Evolutionary conservation across 441 rosid genomes (phyloP).

Genomic region (Erodium moschatum): DNA sequence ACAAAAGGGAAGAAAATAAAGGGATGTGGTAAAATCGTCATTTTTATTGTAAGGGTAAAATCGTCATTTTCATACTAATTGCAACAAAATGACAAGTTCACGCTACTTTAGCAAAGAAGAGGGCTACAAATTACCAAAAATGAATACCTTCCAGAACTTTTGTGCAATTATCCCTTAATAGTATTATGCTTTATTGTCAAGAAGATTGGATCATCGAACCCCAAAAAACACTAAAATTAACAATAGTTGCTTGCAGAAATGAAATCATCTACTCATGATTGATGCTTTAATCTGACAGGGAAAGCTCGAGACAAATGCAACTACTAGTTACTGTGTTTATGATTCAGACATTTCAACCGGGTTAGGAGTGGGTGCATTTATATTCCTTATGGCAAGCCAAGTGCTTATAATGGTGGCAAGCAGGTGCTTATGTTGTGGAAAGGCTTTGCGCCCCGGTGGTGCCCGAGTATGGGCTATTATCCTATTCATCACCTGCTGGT

Average conservation of each 20-base stretch:
- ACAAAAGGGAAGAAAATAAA: no score
- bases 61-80: no score
- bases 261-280: not conserved
- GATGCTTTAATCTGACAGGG: not conserved
- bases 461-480: not conserved
- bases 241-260: not conserved
- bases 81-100: no score
- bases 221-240: no score
- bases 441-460: not conserved
- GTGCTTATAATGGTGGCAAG: not conserved
- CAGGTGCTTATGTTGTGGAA: not conserved
- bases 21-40: no score
- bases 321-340: not conserved
- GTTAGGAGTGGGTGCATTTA: not conserved
- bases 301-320: not conserved
- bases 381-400: not conserved
- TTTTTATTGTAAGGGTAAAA: no score
- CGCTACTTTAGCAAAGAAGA: no score
- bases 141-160: no score
- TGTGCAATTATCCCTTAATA: no score
- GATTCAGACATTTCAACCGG: conserved; percentile 6
- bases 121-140: no score
- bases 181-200: no score
- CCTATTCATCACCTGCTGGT: conserved; percentile 2
- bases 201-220: no score